Base-by-base conservation (phyloP, 805 yeast genomes). In the Candida khao-thaluensis region DNA sequence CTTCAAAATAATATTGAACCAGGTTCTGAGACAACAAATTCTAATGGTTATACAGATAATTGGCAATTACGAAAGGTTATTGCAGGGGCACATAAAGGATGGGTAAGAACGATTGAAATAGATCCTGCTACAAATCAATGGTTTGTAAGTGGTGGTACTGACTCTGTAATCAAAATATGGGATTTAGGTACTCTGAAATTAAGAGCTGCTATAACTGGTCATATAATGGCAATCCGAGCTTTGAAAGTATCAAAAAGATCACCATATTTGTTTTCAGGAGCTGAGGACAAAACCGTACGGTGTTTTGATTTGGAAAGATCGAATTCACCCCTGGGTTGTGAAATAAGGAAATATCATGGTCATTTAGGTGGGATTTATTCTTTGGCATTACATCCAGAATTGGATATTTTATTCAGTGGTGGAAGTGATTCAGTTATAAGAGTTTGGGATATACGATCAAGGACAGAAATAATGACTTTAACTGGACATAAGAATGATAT, bases 301-400 rank as follows among this genome's bases (percentile, higher is more conserved):
- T 90, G 98, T 60, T 93, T 98, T 97, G 99, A 93, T 66, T 70
- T 93, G 49, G 98, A 91, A 59, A 77, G 80, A 53, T 87, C 90
- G 51, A 78, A 78, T 49, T 79, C 86, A 2, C 45, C 58, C 1
- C 53, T 63, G 10, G 74, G 74, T 8, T 64, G 71, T 44, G 69
- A 66, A 49, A 76, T 89, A 3, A 69, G 97, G 40, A 88, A 89
- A 51, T 93, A 87, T 60, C 95, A 90, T 62, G 99, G 99, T 3
- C 99, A 93, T 64, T 69, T 87, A 17, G 86, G 95, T 21, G 95
- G 95, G 3, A 86, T 93, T 2, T 88, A 87, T 53, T 72, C 95
- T 0, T 70, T 90, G 30, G 91, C 81, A 42, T 57, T 89, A 11
- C 98, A 91, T 57, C 98, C 98, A 0, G 86, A 88, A 3, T 62